Conservation (phyloP, 2,329 filamentous ascomycete genomes). For the Fusarium ambrosium region DNA sequence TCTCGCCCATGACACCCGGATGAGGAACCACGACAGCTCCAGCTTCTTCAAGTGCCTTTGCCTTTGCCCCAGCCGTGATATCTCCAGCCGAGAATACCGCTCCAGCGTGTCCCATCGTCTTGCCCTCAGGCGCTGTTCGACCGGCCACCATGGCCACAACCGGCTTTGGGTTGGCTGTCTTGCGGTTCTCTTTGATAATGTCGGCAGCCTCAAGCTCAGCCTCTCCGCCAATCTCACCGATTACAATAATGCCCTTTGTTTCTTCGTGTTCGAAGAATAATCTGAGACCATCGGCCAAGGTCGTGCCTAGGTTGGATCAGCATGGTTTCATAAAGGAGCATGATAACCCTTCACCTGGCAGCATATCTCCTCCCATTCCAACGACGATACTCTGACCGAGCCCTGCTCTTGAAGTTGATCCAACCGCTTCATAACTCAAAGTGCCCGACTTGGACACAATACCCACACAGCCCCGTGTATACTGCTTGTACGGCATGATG, state of each 20-base stretch:
- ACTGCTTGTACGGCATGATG: slow-evolving; percentile 59
- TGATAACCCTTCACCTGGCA: slow-evolving; percentile 65
- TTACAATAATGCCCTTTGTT: slow-evolving; percentile 78
- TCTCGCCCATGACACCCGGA: slow-evolving; percentile 54
- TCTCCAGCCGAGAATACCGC: slow-evolving; percentile 63
- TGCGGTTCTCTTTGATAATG: slow-evolving; percentile 75
- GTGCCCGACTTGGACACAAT: slow-evolving; percentile 87
- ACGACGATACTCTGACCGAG: slow-evolving; percentile 83
- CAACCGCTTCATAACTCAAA: slow-evolving; percentile 84
- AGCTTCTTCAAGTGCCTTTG: slow-evolving; percentile 50
- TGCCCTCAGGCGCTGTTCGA: slow-evolving; percentile 69
- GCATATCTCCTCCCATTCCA: slow-evolving; percentile 81
- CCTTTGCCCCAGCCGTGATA: slow-evolving; percentile 50
- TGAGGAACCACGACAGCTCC: slow-evolving; percentile 56
- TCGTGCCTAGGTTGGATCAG: slow-evolving; percentile 59
- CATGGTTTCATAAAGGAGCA: rapidly evolving
- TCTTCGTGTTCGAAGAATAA: slow-evolving; percentile 77
- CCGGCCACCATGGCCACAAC: slow-evolving; percentile 76
- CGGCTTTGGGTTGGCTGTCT: slow-evolving; percentile 72
- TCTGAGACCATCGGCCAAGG: slow-evolving; percentile 77
- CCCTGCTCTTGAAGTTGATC: slow-evolving; percentile 78
- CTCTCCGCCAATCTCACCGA: slow-evolving; percentile 79
- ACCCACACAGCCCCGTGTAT: slow-evolving; percentile 73
- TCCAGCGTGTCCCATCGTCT: slow-evolving; percentile 81
- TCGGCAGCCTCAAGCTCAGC: slow-evolving; percentile 79